A percentile compares a stretch with the other conserved stretches of the same genome.
phyloP scores from a whole-genome alignment of 371 early-diverging fungal genomes.

The Saksenaea oblongispora region DNA sequence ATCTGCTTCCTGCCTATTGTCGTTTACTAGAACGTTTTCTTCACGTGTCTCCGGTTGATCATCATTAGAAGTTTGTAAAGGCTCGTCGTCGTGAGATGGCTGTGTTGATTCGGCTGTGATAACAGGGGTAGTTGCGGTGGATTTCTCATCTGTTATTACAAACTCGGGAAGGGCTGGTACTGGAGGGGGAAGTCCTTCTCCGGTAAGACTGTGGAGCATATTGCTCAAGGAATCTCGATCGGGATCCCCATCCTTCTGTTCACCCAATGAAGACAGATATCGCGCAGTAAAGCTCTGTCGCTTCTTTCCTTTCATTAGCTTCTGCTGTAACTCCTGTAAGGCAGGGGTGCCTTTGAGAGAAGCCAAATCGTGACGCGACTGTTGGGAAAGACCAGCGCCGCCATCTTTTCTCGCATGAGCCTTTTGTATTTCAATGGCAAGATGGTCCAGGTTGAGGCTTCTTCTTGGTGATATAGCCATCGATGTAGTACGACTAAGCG shows the following conservation, averaged over 20 bases:
- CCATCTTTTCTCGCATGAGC: slow-evolving; percentile 7
- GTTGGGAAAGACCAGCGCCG: not conserved
- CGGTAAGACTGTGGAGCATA: slow-evolving; percentile 10
- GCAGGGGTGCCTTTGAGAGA: slow-evolving; percentile 16
- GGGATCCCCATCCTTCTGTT: not conserved
- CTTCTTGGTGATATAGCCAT: slow-evolving; percentile 7
- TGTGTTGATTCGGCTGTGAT: too few species aligned
- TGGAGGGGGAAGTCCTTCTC: not conserved
- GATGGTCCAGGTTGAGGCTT: slow-evolving; percentile 6
- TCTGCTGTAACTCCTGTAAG: slow-evolving; percentile 29
- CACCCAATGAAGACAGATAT: slow-evolving; percentile 30
- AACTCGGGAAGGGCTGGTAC: too few species aligned
- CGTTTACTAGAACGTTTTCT: too few species aligned
- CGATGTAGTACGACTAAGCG: slow-evolving; percentile 36
- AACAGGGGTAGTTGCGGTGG: too few species aligned
- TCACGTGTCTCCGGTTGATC: too few species aligned
- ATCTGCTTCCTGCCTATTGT: too few species aligned
- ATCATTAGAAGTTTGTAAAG: too few species aligned
- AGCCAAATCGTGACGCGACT: slow-evolving; percentile 1
- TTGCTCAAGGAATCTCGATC: slow-evolving; percentile 20
- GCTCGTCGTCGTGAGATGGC: too few species aligned
- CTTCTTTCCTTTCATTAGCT: slow-evolving; percentile 39
- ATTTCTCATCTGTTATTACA: too few species aligned
- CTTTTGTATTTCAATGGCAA: slow-evolving; percentile 2
- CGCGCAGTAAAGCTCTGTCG: slow-evolving; percentile 49